Evolutionary conservation across 352 stramenopile species (phyloP).

Genomic region (Poterioochromonas sp.): DNA sequence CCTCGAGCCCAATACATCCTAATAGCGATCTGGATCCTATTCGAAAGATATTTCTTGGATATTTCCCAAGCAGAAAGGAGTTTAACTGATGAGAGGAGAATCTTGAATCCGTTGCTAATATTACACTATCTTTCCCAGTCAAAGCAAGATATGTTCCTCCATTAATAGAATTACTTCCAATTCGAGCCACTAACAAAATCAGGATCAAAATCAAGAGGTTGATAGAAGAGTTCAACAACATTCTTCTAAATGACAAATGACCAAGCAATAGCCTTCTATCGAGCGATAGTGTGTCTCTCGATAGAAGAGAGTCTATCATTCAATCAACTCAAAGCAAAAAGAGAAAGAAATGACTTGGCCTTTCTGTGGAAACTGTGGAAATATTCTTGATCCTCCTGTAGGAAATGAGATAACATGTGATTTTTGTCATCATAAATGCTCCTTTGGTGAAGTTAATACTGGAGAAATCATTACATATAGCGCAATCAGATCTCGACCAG

Average conservation of each 20-base stretch:
- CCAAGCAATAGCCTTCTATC: background rate
- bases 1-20: background rate
- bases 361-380: slow-evolving; percentile 73
- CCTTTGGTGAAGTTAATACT: background rate
- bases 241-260: background rate
- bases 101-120: background rate
- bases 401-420: slow-evolving; percentile 73
- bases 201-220: no score
- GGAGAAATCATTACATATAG: slow-evolving; percentile 35
- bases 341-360: slow-evolving; percentile 39
- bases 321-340: no score
- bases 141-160: background rate
- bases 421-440: slow-evolving; percentile 64
- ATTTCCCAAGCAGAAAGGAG: background rate
- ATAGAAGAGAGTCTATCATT: no score
- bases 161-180: no score
- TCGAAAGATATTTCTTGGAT: background rate
- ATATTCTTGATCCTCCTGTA: slow-evolving; percentile 69
- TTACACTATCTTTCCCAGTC: background rate
- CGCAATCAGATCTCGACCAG: slow-evolving; percentile 47
- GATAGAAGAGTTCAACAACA: background rate
- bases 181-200: no score
- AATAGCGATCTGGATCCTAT: background rate
- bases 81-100: background rate
- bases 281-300: no score